phyloP scores from a whole-genome alignment of 2,329 filamentous ascomycete genomes.

The Colletotrichum spinosum region DNA sequence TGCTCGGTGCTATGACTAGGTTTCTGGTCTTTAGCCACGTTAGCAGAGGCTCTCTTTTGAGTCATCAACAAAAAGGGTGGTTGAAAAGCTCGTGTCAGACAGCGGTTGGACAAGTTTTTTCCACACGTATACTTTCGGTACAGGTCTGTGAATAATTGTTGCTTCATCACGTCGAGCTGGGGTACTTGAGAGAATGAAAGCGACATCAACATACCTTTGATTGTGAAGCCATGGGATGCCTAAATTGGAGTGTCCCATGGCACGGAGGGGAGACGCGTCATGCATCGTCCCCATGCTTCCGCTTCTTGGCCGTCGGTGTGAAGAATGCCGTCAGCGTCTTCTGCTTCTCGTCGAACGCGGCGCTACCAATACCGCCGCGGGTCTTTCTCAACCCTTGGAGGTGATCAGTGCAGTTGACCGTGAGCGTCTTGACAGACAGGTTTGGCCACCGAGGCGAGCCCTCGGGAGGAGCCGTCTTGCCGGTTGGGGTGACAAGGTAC shows the following conservation, averaged over 20 bases:
- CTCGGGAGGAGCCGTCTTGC: background rate
- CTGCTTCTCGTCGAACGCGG: conserved; percentile 80
- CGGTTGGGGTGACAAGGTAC: conserved; percentile 26
- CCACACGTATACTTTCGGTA: conserved; percentile 78
- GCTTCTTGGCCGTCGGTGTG: conserved; percentile 59
- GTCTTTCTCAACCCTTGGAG: conserved; percentile 81
- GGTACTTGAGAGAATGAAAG: conserved; percentile 31
- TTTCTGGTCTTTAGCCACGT: background rate
- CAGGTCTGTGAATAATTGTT: conserved; percentile 82
- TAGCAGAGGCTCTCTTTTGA: conserved; percentile 21
- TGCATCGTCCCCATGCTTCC: conserved; percentile 49
- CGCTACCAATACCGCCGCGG: conserved; percentile 83
- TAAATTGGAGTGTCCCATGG: too few relatives aligned
- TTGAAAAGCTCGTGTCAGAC: conserved; percentile 67
- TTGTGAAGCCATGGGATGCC: background rate
- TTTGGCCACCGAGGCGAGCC: conserved; percentile 51
- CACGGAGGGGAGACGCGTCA: conserved; percentile 27
- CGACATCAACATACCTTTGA: conserved; percentile 52
- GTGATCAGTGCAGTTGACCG: conserved; percentile 78
- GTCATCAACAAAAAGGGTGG: conserved; percentile 16
- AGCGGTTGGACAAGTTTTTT: conserved; percentile 84
- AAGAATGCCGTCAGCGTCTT: conserved; percentile 84
- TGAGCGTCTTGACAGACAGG: conserved; percentile 60
- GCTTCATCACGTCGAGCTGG: conserved; percentile 75
- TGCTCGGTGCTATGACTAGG: too few relatives aligned